phyloP scores from a whole-genome alignment of 768 basidiomycete species.

The Leccinum boreale region DNA sequence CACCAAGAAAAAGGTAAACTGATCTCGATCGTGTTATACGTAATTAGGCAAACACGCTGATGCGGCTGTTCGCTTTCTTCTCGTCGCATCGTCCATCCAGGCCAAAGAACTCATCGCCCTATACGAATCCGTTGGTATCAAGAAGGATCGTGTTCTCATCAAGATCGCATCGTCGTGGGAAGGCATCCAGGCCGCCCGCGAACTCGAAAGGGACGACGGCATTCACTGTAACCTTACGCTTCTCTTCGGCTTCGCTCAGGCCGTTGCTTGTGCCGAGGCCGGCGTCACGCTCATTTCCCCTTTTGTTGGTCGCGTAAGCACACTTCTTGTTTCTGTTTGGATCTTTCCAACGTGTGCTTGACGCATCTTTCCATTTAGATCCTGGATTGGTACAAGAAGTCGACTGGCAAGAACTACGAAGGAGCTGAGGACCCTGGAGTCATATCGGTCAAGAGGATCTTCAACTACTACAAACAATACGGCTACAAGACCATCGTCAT shows the following conservation, averaged over 20 bases:
- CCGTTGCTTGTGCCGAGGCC: constrained; percentile 98
- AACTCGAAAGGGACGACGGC: constrained; percentile 86
- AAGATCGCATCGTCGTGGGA: constrained; percentile 99
- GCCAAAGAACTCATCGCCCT: constrained; percentile 88
- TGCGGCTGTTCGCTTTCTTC: constrained; percentile 2
- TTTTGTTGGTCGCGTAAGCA: constrained; percentile 91
- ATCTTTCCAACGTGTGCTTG: constrained; percentile 10
- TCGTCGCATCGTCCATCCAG: constrained; percentile 29
- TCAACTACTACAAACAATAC: constrained; percentile 99
- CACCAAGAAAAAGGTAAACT: constrained; percentile 78
- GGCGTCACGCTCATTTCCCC: constrained; percentile 98
- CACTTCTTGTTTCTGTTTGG: constrained; percentile 11
- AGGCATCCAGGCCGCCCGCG: constrained; percentile 97
- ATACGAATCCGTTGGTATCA: constrained; percentile 91
- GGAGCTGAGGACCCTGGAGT: constrained; percentile 97
- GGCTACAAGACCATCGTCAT: constrained; percentile 99
- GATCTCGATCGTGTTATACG: constrained; percentile 16
- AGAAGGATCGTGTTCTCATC: constrained; percentile 93
- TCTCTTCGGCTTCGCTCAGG: constrained; percentile 97
- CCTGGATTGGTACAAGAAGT: constrained; percentile 99
- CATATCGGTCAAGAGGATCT: constrained; percentile 92
- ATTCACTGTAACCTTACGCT: constrained; percentile 99
- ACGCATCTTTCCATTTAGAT: constrained; percentile 49
- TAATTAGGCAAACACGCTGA: constrained; percentile 19
- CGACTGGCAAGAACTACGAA: constrained; percentile 80